Base-by-base conservation (phyloP, 2,329 filamentous ascomycete species). In the Penicillium concentricum region DNA sequence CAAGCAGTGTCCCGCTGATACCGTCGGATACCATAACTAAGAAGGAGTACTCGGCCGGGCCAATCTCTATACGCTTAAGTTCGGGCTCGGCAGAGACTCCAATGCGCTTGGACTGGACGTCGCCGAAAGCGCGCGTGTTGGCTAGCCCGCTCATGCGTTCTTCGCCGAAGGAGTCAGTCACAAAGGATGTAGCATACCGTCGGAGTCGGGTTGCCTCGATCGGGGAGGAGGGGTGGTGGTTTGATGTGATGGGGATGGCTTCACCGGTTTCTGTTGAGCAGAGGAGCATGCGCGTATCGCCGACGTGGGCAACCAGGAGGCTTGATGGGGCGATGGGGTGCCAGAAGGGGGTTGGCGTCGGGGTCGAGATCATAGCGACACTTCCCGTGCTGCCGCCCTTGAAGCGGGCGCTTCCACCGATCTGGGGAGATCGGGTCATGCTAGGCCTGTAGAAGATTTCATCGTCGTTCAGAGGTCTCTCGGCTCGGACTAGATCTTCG, bases 111-210 rank as follows among this genome's bases (percentile, higher is more conserved):
- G 87, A 90, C 34, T 84, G 84, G 76, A 97, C 91, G 77, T 99
- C 94, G 26, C 94, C 94, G 71, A 99, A 97, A 4, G 94, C 84
- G 30, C 94, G 89, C 32, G 91, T 95, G 76, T 99, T 99, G 65
- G 94, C 94, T 0, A 99, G 82, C 0, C 94, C 93, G 15, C 87
- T 87, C 74, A 99, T 94, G 65, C 94, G 91, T 76, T 97, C 92
- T 76, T 99, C 94, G 69, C 94, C 94, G 73, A 99, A 99, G 34
- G 91, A 95, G 76, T 99, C 94, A 0, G 93, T 94, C 18, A 96
- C 88, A 71, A 97, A 93, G 3, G 88, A 88, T 30, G 89, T 85
- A 1, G 92, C 90, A 71, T 92, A 97, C 47, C 92, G 87, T 43
- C 92, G 88, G 24, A 99, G 82, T 8, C 94, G 86, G 41, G 86